Base-by-base conservation (phyloP, 2,329 filamentous ascomycete genomes). In the Dryadomyces sulphureus region DNA sequence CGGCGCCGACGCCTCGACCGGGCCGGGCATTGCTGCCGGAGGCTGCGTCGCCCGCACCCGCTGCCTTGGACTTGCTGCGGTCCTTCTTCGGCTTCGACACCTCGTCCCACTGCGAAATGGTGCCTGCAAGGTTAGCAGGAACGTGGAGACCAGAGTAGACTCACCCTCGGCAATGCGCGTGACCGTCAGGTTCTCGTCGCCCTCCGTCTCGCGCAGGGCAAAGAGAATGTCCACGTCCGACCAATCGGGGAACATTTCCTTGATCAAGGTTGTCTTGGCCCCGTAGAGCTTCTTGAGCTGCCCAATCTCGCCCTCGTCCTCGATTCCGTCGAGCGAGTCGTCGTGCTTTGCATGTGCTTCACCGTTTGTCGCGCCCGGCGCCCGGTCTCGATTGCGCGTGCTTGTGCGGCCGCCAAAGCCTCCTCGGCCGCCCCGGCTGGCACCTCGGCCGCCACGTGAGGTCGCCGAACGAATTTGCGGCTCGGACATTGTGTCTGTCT, bases 161-260 rank as follows among this genome's bases (percentile, higher is more conserved):
- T 52, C 70, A 88, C 84, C 84, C 65, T 89, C 81, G 56, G 81
- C 78, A 63, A 92, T 90, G 64, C 80, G 79, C 57, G 83, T 79
- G 60, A 85, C 83, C 54, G 84, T 78, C 56, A 76, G 66, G 55
- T 83, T 75, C 57, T 87, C 71, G 64, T 92, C 84, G 57, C 84
- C 85, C 57, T 85, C 76, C 47, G 81, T 83, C 70, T 98, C 92
- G 64, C 94, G 79, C 49, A 98, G 73, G 51, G 89, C 89, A 62
- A 92, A 92, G 53, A 96, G 79, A 53, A 96, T 78, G 63, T 96
- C 90, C 63, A 89, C 86, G 59, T 94, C 86, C 56, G 88, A 90
- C 92, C 90, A 96, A 65, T 88, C 83, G 49, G 86, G 79, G 69
- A 94, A 95, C 69, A 96, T 81, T 64, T 94, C 89, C 68, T 86